These are phyloP conservation scores for Aphanomyces cochlioides DNA, from an alignment of 352 stramenopile genomes.

Conservation along the genomic window DNA sequence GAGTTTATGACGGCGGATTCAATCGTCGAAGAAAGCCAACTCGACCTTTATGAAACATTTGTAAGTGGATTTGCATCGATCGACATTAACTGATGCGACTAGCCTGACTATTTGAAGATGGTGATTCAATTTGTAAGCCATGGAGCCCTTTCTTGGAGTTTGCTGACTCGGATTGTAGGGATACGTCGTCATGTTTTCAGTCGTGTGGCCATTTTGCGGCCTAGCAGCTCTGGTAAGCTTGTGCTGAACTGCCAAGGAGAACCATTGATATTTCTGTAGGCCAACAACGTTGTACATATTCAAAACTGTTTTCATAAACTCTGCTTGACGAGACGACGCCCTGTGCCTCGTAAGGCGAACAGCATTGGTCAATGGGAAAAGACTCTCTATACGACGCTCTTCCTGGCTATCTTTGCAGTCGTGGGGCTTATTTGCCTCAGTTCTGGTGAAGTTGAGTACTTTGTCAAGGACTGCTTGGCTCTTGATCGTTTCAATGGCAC, in stretches of 20 bases:
- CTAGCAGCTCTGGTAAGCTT: conserved; percentile 51
- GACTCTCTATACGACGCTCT: conserved; percentile 77
- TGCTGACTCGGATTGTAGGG: conserved; percentile 39
- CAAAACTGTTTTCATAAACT: conserved; percentile 83
- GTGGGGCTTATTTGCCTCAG: conserved; percentile 82
- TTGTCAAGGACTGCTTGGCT: conserved; percentile 63
- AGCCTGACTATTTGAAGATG: conserved; percentile 83
- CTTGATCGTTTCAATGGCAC: conserved; percentile 73
- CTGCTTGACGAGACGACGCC: conserved; percentile 58
- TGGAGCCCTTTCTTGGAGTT: conserved; percentile 1
- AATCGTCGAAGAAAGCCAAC: conserved; percentile 75
- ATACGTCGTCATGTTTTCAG: conserved; percentile 87
- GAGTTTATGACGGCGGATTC: conserved; percentile 83
- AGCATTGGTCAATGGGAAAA: conserved; percentile 86
- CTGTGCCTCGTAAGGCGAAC: conserved; percentile 75
- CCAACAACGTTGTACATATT: conserved; percentile 82
- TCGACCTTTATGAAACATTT: conserved; percentile 77
- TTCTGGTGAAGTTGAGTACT: conserved; percentile 79
- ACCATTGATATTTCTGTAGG: conserved; percentile 11
- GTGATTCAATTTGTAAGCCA: conserved; percentile 80
- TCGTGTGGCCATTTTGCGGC: conserved; percentile 82
- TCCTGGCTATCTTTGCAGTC: conserved; percentile 78
- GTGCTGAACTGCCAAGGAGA: neutral
- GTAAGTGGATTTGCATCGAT: conserved; percentile 38
- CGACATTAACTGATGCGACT: neutral